phyloP scores from a whole-genome alignment of 768 basidiomycete genomes.

The Phanerodontia chrysosporium region DNA sequence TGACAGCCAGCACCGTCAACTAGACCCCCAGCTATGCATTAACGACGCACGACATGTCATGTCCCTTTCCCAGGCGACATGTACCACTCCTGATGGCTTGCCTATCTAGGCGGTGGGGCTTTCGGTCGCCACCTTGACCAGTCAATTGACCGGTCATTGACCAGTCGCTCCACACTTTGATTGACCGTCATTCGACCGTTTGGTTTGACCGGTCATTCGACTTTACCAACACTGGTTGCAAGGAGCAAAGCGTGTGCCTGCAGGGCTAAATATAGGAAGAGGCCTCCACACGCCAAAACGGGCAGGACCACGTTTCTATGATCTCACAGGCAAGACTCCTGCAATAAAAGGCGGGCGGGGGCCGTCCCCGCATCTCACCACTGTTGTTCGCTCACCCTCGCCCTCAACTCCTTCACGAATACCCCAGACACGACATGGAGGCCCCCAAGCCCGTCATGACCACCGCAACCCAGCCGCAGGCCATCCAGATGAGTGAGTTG shows the following conservation, averaged over 20 bases:
- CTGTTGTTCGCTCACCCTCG: neutral
- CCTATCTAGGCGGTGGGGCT: too few relatives aligned
- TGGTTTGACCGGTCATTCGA: too few relatives aligned
- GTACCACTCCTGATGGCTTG: too few relatives aligned
- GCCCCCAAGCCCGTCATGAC: slow-evolving; percentile 25
- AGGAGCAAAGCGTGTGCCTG: neutral
- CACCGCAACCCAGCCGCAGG: slow-evolving; percentile 54
- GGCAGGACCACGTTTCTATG: neutral
- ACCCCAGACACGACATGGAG: slow-evolving; percentile 23
- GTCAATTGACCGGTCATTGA: too few relatives aligned
- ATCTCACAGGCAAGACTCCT: neutral
- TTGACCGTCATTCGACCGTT: too few relatives aligned
- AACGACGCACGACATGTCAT: too few relatives aligned
- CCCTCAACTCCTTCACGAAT: neutral
- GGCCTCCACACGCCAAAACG: neutral
- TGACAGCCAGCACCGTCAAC: too few relatives aligned
- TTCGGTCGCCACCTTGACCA: too few relatives aligned
- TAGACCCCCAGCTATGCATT: too few relatives aligned
- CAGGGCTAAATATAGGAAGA: slow-evolving; percentile 1
- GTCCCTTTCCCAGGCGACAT: too few relatives aligned
- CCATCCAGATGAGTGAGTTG: slow-evolving; percentile 59
- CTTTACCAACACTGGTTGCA: too few relatives aligned
- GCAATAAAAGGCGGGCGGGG: slow-evolving; percentile 3
- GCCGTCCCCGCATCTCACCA: neutral
- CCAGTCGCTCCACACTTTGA: too few relatives aligned